Evolutionary conservation across 176 grass and related monocot genomes (phyloP).

Genomic region (Cenchrus purpureus): DNA sequence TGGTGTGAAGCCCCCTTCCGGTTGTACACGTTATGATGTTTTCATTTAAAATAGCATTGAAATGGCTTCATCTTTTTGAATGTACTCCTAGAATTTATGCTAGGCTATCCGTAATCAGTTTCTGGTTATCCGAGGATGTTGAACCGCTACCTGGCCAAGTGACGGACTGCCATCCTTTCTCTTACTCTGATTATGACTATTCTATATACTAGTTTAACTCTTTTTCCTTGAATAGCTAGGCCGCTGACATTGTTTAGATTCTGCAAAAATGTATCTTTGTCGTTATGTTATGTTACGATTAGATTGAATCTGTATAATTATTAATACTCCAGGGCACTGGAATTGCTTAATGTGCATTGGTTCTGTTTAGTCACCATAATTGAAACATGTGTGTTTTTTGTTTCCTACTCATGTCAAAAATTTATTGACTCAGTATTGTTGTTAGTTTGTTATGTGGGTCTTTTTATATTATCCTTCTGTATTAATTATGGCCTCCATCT

Average conservation of each 20-base stretch:
- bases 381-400: conserved; percentile 9
- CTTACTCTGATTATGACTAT: background rate
- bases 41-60: conserved; percentile 16
- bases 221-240: background rate
- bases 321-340: background rate
- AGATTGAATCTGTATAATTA: background rate
- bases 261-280: background rate
- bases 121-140: background rate
- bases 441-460: background rate
- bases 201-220: background rate
- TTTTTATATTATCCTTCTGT: background rate
- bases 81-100: conserved; percentile 10
- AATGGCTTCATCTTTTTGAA: background rate
- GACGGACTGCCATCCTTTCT: background rate
- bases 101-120: background rate
- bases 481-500: background rate
- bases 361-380: too few relatives aligned
- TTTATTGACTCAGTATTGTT: background rate
- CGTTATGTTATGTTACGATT: background rate
- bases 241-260: background rate
- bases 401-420: background rate
- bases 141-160: background rate
- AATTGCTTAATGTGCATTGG: background rate
- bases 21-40: background rate
- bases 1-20: background rate